Evolutionary conservation across 768 basidiomycete species (phyloP), one percentile per base, ranked within the genome.

Genomic region (Basidioascus undulatus): DNA sequence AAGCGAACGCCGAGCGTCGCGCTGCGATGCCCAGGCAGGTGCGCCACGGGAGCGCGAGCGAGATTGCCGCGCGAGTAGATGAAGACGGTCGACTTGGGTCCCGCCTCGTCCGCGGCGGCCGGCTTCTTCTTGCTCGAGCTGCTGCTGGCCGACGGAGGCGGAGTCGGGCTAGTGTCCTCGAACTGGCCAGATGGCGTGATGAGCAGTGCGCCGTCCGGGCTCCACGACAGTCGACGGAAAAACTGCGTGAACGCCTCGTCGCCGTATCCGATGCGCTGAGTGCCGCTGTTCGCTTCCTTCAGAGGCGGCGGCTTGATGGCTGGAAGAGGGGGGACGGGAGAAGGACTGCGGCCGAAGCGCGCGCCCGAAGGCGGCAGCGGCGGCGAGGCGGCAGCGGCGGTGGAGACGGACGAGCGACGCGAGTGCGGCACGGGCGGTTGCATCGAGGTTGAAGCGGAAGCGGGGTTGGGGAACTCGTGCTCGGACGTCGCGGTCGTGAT

Each of bases 141-240:
- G 1, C n/a, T 9, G 12, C n/a, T 11, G 5, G 40, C 21, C 6
- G 43, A 28, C 6, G 31, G 31, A 1, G 15, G 3, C 30, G n/a
- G 6, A 31, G n/a, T 40, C 31, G 24, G 12, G 9, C 20, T 24
- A 16, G 26, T n/a, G 31, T 96, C 89, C 55, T 96, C 87, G 51
- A 92, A 94, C 54, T 89, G 81, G 1, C 92, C 92, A 1, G 92
- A 89, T 0, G 92, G 92, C 0, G 92, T 96, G 48, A 96, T 63
- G 34, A 98, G 66, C 27, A 98, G 63, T 9, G 76, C 81, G 0
- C 92, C 92, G 55, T 98, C 92, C 2, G 89, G 82, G 41, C 82
- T 84, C 60, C 94, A 98, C 10, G 77, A 76, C 45, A 98, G 62
- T 27, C 92, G 69, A 23, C 92, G 65, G 66, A 96, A 98, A 63